A percentile compares a stretch with the other conserved stretches of the same genome.
Evolutionary conservation across 2,329 filamentous ascomycete species (phyloP).

Genomic region (Helminthosporium solani): DNA sequence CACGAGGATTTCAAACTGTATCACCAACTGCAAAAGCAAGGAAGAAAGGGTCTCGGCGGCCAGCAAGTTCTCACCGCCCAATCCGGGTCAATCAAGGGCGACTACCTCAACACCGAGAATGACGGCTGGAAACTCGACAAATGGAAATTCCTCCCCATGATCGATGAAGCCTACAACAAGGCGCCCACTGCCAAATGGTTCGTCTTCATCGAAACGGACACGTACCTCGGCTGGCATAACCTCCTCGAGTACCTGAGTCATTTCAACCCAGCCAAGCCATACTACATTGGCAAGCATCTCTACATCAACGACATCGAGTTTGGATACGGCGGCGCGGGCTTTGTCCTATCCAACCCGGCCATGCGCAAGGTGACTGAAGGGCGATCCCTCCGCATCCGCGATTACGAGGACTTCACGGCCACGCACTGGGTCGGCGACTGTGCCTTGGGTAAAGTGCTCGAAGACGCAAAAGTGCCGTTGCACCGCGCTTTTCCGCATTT

Average conservation of each 20-base stretch:
- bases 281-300: slow-evolving; percentile 48
- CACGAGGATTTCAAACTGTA: slow-evolving; percentile 57
- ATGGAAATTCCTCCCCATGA: slow-evolving; percentile 60
- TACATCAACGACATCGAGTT: slow-evolving; percentile 48
- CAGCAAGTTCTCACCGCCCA: slow-evolving; percentile 32
- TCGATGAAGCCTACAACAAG: slow-evolving; percentile 48
- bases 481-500: slow-evolving; percentile 47
- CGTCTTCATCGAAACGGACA: slow-evolving; percentile 43
- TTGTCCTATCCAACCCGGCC: slow-evolving; percentile 46
- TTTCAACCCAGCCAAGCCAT: slow-evolving; percentile 41
- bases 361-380: slow-evolving; percentile 38
- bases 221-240: slow-evolving; percentile 41
- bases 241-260: slow-evolving; percentile 43
- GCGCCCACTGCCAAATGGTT: slow-evolving; percentile 42
- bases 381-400: slow-evolving; percentile 27
- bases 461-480: slow-evolving; percentile 38
- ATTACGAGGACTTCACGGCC: slow-evolving; percentile 41
- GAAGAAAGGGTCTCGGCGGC: slow-evolving; percentile 44
- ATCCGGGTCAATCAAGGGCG: slow-evolving; percentile 37
- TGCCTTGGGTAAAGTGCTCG: slow-evolving; percentile 40
- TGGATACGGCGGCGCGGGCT: slow-evolving; percentile 49
- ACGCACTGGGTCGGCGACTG: slow-evolving; percentile 44
- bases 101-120: slow-evolving; percentile 38
- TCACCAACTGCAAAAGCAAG: slow-evolving; percentile 49
- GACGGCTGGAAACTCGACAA: slow-evolving; percentile 58